phyloP scores from a whole-genome alignment of 345 rosid genomes.

The Eucalyptus decipiens region DNA sequence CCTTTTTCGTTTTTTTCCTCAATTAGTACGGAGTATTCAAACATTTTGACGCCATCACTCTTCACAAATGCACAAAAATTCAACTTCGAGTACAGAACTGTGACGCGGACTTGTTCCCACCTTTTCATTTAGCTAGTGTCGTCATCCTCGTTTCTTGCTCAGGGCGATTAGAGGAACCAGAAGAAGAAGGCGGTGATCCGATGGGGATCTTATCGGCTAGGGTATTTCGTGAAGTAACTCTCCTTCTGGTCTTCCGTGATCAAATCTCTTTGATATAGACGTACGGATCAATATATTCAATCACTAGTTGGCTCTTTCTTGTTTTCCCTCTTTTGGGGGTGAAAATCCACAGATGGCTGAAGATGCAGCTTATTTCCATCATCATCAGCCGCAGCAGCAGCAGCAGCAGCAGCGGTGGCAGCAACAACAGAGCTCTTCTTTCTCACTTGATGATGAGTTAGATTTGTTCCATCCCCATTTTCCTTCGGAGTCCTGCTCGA shows the following conservation, averaged over 20 bases:
- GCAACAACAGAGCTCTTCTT: background rate
- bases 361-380: background rate
- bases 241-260: background rate
- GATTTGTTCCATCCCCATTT: background rate
- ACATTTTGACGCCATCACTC: background rate
- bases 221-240: background rate
- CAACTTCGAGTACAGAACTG: background rate
- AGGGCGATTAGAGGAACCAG: background rate
- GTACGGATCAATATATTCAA: background rate
- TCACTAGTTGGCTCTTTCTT: background rate
- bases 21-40: background rate
- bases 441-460: background rate
- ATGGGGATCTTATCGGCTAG: background rate
- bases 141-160: background rate
- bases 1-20: background rate
- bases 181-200: background rate
- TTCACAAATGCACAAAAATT: background rate
- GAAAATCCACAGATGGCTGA: background rate
- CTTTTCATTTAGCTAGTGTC: background rate
- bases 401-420: background rate
- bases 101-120: background rate
- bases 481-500: background rate
- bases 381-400: background rate
- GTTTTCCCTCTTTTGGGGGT: background rate
- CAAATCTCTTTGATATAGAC: background rate